A percentile compares a stretch with the other conserved stretches of the same genome.
Evolutionary conservation across 192 early-diverging fungal species (phyloP).

Genomic region (Backusella westeae): DNA sequence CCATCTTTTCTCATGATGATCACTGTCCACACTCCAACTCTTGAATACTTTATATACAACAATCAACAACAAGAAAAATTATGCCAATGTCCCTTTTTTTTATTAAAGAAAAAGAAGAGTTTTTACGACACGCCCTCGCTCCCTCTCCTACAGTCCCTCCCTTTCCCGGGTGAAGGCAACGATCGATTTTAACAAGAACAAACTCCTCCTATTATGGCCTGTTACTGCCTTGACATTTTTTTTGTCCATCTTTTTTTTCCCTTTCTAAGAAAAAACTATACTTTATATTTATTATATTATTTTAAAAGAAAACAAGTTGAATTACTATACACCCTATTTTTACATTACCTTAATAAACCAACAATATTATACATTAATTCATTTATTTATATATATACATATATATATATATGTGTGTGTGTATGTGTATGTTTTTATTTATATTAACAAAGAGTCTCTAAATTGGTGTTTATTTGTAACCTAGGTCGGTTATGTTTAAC

Average conservation of each 20-base stretch:
- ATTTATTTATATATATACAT: not conserved
- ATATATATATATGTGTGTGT: no score
- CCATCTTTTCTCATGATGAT: slow-evolving; percentile 19
- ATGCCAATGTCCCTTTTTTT: not conserved
- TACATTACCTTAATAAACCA: not conserved
- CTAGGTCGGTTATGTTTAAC: not conserved
- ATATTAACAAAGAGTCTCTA: not conserved
- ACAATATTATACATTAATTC: not conserved
- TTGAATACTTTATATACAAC: not conserved
- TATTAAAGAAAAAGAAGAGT: not conserved
- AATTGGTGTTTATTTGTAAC: not conserved
- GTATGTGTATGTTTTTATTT: not conserved
- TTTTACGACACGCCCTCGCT: not conserved
- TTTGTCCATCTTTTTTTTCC: no score
- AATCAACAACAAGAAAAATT: not conserved
- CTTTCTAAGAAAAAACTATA: not conserved
- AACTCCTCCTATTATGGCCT: no score
- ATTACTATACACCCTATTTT: not conserved
- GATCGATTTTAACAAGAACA: no score
- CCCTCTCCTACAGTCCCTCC: no score
- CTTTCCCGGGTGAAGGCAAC: no score
- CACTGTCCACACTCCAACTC: slow-evolving; percentile 2
- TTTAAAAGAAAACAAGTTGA: not conserved
- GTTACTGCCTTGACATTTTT: no score
- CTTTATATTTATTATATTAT: not conserved